Base-by-base conservation (phyloP, 345 rosid species). In the Lepidium aucheri region DNA sequence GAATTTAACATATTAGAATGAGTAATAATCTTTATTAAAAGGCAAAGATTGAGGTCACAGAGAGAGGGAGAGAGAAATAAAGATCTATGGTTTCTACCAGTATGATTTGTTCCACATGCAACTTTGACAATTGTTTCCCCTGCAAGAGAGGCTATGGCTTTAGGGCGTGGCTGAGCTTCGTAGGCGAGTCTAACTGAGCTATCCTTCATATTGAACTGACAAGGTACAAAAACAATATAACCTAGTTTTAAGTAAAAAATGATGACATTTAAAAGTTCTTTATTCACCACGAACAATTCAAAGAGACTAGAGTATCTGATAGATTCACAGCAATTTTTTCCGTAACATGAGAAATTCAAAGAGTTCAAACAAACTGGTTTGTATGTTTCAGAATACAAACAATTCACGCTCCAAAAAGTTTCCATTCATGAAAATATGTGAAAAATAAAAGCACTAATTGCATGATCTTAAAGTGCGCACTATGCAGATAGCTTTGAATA, bases 121-220 rank as follows among this genome's bases (percentile, higher is more conserved):
- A 94, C 95, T 81, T 94, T 94, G 68, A 90, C 87, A 47, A 94
- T 83, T 70, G 86, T 90, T 77, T 86, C 91, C 41, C 90, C 84
- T 40, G 92, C 67, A 70, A 94, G 85, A 49, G 95, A 69, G 55
- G 83, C 82, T 60, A 90, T 84, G 56, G 91, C 84, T 80, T 76
- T 94, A 41, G 96, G 99, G 41, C 89, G 86, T 4, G 99, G 96
- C 70, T 94, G 99, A 75, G 96, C 89, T 80, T 94, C 97, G 36
- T 88, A 94, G 41, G 89, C 95, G 62, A 90, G 93, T 76, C 72
- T 83, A 60, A 90, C 99, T 2, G 95, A 90, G 77, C 90, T 87
- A 75, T 90, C 96, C 82, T 90, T 94, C 43, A 89, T 84, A 75
- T 95, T 95, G 74, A 85, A 91, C 97, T 91, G 84, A 67, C 44